These are phyloP conservation scores for Malassezia arunalokei DNA, from an alignment of 1,284 basidiomycete genomes.

Conservation along the genomic window DNA sequence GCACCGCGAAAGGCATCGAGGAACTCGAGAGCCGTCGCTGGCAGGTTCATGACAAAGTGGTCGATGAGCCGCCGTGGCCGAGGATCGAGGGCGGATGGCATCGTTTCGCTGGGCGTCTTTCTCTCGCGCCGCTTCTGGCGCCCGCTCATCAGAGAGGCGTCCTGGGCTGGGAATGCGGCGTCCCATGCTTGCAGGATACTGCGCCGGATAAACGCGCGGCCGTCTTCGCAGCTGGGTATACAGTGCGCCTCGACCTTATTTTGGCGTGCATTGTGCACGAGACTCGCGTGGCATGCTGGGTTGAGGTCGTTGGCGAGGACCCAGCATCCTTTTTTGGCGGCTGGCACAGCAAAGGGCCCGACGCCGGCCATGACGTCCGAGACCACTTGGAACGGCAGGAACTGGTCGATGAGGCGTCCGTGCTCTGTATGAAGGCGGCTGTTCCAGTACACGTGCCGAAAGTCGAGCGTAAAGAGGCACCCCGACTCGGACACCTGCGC, in stretches of 20 bases:
- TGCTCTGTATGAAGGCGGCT: conserved; percentile 86
- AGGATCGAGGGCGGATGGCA: background rate
- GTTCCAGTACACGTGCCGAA: conserved; percentile 95
- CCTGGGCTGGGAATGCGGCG: conserved; percentile 17
- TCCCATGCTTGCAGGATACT: conserved; percentile 22
- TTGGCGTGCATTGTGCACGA: conserved; percentile 46
- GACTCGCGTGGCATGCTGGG: conserved; percentile 68
- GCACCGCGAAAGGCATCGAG: conserved; percentile 74
- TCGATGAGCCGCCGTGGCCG: conserved; percentile 42
- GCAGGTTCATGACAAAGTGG: conserved; percentile 95
- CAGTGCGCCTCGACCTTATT: conserved; percentile 32
- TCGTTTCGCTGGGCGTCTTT: background rate
- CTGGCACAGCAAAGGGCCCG: conserved; percentile 87
- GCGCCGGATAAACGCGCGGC: conserved; percentile 25
- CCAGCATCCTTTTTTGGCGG: conserved; percentile 63
- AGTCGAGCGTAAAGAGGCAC: conserved; percentile 85
- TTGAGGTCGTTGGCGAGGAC: conserved; percentile 92
- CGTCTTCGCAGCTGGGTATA: conserved; percentile 25
- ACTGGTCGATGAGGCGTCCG: conserved; percentile 62
- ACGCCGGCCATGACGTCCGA: conserved; percentile 95
- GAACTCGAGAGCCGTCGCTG: conserved; percentile 79
- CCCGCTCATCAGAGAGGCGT: conserved; percentile 6
- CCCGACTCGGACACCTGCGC: conserved; percentile 54
- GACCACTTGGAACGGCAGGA: conserved; percentile 58
- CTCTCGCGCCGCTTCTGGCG: conserved; percentile 9